These are phyloP conservation scores for Verticillium albo-atrum DNA, from an alignment of 2,329 filamentous ascomycete species.

Conservation along the genomic window DNA sequence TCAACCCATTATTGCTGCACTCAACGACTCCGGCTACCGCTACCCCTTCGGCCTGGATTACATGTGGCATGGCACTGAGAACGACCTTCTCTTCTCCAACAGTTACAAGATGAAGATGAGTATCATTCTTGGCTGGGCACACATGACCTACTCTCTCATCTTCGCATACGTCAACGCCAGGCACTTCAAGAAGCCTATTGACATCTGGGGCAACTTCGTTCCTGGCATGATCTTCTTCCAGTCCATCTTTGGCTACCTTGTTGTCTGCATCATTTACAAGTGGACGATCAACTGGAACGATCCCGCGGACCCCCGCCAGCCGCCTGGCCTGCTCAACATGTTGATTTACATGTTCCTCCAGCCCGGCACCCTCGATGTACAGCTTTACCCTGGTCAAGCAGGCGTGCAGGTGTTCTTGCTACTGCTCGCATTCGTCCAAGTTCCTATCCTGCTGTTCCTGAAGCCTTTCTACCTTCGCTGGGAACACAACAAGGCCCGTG, in stretches of 20 bases:
- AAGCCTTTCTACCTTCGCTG: conserved; percentile 94
- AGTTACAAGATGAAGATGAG: conserved; percentile 99
- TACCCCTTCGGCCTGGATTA: conserved; percentile 96
- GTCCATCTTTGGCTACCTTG: conserved; percentile 94
- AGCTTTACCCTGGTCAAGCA: conserved; percentile 74
- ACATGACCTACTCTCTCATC: conserved; percentile 98
- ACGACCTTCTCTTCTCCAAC: conserved; percentile 93
- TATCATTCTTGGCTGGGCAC: conserved; percentile 93
- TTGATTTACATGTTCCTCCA: conserved; percentile 99
- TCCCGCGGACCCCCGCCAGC: conserved; percentile 54
- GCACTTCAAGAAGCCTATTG: conserved; percentile 91
- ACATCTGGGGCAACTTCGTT: conserved; percentile 96
- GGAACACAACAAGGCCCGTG: conserved; percentile 87
- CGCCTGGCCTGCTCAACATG: conserved; percentile 95
- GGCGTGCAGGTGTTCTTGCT: conserved; percentile 73
- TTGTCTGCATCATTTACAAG: conserved; percentile 93
- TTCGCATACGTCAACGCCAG: conserved; percentile 89
- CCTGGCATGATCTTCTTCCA: conserved; percentile 99
- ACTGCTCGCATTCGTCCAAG: conserved; percentile 77
- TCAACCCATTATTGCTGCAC: conserved; percentile 58
- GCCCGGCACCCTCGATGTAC: conserved; percentile 69
- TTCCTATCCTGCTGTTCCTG: conserved; percentile 85
- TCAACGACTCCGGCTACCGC: conserved; percentile 68
- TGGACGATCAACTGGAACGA: conserved; percentile 84
- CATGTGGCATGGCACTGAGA: conserved; percentile 95